phyloP scores from a whole-genome alignment of 768 basidiomycete genomes.

The Gautieria morchelliformis region DNA sequence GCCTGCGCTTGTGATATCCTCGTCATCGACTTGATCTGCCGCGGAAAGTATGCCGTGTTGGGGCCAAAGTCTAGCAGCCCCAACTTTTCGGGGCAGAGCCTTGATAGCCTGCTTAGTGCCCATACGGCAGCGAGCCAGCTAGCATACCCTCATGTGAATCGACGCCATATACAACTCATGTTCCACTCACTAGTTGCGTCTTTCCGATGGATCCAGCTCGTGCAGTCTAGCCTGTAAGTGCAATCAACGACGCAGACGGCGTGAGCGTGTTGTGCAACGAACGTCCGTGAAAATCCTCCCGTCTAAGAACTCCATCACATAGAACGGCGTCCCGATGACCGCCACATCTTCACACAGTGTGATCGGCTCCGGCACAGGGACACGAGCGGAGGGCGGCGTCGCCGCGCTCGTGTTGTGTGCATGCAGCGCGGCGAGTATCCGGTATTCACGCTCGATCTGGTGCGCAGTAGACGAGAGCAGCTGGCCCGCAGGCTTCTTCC shows the following conservation, averaged over 20 bases:
- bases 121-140: conserved; percentile 76
- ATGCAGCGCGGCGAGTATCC: conserved; percentile 68
- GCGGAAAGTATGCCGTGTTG: conserved; percentile 75
- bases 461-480: conserved; percentile 89
- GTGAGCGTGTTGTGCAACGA: background rate
- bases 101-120: conserved; percentile 58
- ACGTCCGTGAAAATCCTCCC: conserved; percentile 90
- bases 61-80: conserved; percentile 69
- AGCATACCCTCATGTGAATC: background rate
- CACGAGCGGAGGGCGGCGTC: conserved; percentile 38
- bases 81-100: conserved; percentile 51
- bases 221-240: background rate
- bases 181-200: conserved; percentile 1
- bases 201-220: background rate
- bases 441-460: conserved; percentile 90
- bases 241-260: background rate
- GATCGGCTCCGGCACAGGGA: conserved; percentile 83
- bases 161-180: background rate
- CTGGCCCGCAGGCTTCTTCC: conserved; percentile 86
- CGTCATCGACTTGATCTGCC: conserved; percentile 86
- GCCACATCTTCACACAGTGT: conserved; percentile 68
- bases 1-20: conserved; percentile 77
- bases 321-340: conserved; percentile 85
- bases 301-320: conserved; percentile 92
- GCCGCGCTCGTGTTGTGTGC: conserved; percentile 51